phyloP scores from a whole-genome alignment of 768 basidiomycete species.

The Naematelia aurantialba region DNA sequence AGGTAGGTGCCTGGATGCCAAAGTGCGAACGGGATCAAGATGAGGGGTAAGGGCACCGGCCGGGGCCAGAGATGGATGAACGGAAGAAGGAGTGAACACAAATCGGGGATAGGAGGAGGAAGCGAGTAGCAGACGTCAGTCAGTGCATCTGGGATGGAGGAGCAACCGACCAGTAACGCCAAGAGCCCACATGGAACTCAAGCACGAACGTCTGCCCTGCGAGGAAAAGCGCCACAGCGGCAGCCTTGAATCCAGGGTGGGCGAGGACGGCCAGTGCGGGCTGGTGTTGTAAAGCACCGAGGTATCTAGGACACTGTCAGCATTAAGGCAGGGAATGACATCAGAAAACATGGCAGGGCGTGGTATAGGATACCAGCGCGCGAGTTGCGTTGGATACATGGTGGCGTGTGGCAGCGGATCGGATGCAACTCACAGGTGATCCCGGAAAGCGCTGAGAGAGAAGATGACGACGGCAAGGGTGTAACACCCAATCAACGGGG shows the following conservation, averaged over 20 bases:
- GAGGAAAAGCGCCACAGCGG: slow-evolving; percentile 58
- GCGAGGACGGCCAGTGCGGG: slow-evolving; percentile 66
- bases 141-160: not conserved
- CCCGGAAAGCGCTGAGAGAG: slow-evolving; percentile 75
- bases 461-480: slow-evolving; percentile 81
- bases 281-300: slow-evolving; percentile 66
- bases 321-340: no score
- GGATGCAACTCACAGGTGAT: slow-evolving; percentile 64
- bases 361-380: no score
- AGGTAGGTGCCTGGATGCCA: slow-evolving; percentile 63
- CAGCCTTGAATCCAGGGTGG: slow-evolving; percentile 60
- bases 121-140: not conserved
- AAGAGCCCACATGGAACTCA: slow-evolving; percentile 80
- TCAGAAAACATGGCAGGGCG: no score
- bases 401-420: not conserved
- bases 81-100: not conserved
- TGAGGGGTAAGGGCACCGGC: not conserved
- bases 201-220: slow-evolving; percentile 81
- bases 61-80: not conserved
- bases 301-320: no score
- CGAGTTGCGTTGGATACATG: no score
- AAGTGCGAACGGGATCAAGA: not conserved
- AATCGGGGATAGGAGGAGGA: not conserved
- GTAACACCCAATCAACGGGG: slow-evolving; percentile 74
- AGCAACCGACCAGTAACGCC: slow-evolving; percentile 66